Conservation (phyloP, 495 filamentous ascomycete genomes). For the Diplogelasinospora grovesii region DNA sequence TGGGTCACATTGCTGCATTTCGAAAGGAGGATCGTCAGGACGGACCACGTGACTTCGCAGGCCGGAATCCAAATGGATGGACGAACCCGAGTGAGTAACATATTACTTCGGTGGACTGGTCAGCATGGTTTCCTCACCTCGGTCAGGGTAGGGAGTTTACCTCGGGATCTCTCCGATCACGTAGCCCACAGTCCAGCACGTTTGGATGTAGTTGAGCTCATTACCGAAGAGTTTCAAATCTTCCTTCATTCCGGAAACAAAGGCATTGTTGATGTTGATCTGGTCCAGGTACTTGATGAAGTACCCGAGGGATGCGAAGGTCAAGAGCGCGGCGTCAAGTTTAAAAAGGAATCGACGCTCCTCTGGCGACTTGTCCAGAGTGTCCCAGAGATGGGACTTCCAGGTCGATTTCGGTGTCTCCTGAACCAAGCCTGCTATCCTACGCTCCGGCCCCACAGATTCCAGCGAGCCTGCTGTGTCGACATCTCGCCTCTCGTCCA, state of each 20-base stretch:
- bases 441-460: background rate
- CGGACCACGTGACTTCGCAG: conserved; percentile 49
- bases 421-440: conserved; percentile 5
- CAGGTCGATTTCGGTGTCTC: conserved; percentile 28
- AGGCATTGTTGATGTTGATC: conserved; percentile 35
- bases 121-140: background rate
- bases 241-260: conserved; percentile 54
- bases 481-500: too few relatives aligned
- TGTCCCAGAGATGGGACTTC: conserved; percentile 50
- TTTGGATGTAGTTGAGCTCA: conserved; percentile 44
- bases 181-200: conserved; percentile 57
- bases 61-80: conserved; percentile 56
- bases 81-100: conserved; percentile 38
- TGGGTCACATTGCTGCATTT: conserved; percentile 41
- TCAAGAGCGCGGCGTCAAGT: conserved; percentile 3
- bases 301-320: conserved; percentile 29
- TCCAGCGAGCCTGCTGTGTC: too few relatives aligned
- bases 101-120: conserved; percentile 15
- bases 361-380: conserved; percentile 53
- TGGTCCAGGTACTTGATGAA: conserved; percentile 40
- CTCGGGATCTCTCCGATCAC: conserved; percentile 57
- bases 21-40: conserved; percentile 44
- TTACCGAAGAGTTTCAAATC: conserved; percentile 52
- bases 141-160: conserved; percentile 19
- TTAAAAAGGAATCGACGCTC: conserved; percentile 57